phyloP scores from a whole-genome alignment of 176 grass and related monocot species.

The Cenchrus purpureus region DNA sequence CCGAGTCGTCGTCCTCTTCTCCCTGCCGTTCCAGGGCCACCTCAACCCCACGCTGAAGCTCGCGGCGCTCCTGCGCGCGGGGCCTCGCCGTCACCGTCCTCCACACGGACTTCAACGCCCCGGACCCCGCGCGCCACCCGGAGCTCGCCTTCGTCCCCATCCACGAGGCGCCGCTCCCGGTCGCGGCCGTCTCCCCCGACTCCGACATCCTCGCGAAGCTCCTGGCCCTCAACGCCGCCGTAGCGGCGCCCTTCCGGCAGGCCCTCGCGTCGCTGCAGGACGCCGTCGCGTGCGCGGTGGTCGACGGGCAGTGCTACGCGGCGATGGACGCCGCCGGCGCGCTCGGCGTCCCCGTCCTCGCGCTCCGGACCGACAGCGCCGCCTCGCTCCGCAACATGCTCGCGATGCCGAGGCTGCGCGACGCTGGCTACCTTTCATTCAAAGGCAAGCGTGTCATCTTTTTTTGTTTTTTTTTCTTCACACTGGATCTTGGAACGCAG shows the following conservation, averaged over 20 bases:
- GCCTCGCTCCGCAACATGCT: constrained; percentile 6
- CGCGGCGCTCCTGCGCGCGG: constrained; percentile 5
- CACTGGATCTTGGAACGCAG: background rate
- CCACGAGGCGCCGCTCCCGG: background rate
- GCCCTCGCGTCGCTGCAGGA: background rate
- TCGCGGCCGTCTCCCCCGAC: background rate
- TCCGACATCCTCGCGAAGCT: constrained; percentile 2
- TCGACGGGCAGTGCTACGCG: constrained; percentile 28
- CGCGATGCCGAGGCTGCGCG: background rate
- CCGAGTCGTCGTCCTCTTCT: constrained; percentile 30
- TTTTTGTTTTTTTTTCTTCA: too few species aligned
- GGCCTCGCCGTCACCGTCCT: constrained; percentile 51
- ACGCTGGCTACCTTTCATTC: background rate
- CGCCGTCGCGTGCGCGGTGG: constrained; percentile 3
- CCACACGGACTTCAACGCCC: constrained; percentile 45
- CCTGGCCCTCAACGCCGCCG: constrained; percentile 1
- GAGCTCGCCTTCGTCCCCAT: constrained; percentile 36
- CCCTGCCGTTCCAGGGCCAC: constrained; percentile 56
- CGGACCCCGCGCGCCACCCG: constrained; percentile 40
- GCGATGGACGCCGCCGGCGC: background rate
- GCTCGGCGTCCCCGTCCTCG: constrained; percentile 9
- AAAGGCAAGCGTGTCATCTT: background rate
- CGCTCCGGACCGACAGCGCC: background rate
- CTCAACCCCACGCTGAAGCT: constrained; percentile 49
- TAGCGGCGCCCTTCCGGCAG: constrained; percentile 12